Conservation (phyloP, 169 alveolate genomes). For the Cryptosporidium tyzzeri region DNA sequence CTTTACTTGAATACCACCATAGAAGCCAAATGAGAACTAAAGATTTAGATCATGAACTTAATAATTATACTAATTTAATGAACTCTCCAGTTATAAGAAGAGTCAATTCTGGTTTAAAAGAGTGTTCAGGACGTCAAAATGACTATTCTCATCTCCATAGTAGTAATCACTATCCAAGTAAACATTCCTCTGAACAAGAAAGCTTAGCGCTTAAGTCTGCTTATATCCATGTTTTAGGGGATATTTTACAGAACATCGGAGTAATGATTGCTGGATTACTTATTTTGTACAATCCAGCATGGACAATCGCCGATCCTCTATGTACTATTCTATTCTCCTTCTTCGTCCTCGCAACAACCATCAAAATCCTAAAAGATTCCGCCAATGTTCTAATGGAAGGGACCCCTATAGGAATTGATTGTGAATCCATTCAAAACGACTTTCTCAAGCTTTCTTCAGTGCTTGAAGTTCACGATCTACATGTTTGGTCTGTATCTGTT, state of each 20-base stretch:
- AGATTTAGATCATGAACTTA: neutral
- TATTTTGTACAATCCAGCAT: constrained; percentile 88
- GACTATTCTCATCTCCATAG: constrained; percentile 7
- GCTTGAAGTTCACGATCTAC: constrained; percentile 94
- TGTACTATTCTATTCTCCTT: constrained; percentile 94
- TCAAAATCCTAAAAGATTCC: constrained; percentile 91
- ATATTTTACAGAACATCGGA: constrained; percentile 93
- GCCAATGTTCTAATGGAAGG: constrained; percentile 95
- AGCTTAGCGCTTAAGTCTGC: constrained; percentile 93
- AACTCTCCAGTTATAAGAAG: neutral
- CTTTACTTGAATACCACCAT: neutral
- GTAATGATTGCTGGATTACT: constrained; percentile 93
- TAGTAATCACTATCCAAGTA: constrained; percentile 60
- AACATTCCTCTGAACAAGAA: constrained; percentile 78
- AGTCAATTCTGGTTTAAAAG: neutral
- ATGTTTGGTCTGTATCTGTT: constrained; percentile 94
- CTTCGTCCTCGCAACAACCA: constrained; percentile 93
- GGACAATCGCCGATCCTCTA: constrained; percentile 93
- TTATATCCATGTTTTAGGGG: constrained; percentile 94
- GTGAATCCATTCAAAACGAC: constrained; percentile 86
- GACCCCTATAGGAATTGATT: constrained; percentile 90
- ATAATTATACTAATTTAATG: neutral
- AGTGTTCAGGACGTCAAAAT: constrained; percentile 2
- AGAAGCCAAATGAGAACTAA: neutral
- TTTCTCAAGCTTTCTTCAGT: constrained; percentile 89